These are phyloP conservation scores for Dothistroma septosporum DNA, from an alignment of 2,329 filamentous ascomycete species.

Conservation along the genomic window DNA sequence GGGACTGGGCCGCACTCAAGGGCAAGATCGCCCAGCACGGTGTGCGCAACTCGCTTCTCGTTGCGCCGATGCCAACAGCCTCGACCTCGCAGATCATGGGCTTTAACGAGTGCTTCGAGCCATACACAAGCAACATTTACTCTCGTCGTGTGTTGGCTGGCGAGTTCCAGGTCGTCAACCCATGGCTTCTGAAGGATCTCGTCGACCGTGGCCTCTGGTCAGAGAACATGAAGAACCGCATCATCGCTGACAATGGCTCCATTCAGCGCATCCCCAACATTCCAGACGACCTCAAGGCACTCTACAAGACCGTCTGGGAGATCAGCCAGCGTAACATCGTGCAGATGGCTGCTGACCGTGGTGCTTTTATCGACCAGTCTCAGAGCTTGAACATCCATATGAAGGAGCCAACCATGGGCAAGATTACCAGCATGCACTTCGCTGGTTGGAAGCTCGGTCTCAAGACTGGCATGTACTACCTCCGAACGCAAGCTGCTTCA, in stretches of 20 bases:
- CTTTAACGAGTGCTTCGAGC: constrained; percentile 99
- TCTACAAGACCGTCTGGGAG: constrained; percentile 99
- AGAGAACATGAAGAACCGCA: constrained; percentile 99
- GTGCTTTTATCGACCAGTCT: constrained; percentile 97
- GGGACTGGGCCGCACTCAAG: constrained; percentile 92
- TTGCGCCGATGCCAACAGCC: constrained; percentile 97
- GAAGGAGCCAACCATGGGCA: constrained; percentile 99
- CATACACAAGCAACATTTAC: constrained; percentile 99
- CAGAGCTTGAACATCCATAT: constrained; percentile 99
- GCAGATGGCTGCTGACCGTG: constrained; percentile 97
- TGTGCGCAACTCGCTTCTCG: constrained; percentile 88
- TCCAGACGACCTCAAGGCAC: constrained; percentile 86
- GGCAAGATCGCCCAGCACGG: constrained; percentile 87
- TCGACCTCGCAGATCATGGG: constrained; percentile 96
- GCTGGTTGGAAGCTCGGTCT: constrained; percentile 97
- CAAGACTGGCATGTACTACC: constrained; percentile 99
- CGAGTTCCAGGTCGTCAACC: constrained; percentile 99
- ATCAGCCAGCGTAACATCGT: constrained; percentile 94
- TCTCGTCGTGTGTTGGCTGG: constrained; percentile 95
- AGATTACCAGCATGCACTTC: constrained; percentile 99
- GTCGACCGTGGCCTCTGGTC: constrained; percentile 98
- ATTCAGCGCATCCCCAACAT: constrained; percentile 98
- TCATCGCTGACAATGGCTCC: constrained; percentile 93
- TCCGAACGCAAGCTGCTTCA: constrained; percentile 93
- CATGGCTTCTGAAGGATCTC: constrained; percentile 95